A percentile compares a stretch with the other conserved stretches of the same genome.
Evolutionary conservation across 139 green algal genomes (phyloP).

Genomic region (Closterium sp.): DNA sequence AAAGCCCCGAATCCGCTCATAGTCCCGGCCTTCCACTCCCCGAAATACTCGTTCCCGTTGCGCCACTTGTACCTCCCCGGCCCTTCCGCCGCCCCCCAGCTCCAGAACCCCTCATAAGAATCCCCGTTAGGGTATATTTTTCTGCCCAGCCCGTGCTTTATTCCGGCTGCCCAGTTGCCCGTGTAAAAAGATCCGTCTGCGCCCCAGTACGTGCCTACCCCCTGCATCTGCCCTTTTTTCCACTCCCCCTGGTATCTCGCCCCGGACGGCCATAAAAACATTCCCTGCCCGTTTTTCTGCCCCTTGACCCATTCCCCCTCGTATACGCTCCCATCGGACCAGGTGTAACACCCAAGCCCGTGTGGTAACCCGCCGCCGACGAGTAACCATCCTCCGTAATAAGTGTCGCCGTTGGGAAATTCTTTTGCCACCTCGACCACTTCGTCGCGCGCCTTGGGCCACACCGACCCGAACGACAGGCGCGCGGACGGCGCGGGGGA

Average conservation of each 20-base stretch:
- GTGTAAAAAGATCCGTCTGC: constrained; percentile 79
- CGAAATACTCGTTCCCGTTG: constrained; percentile 69
- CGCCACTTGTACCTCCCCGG: constrained; percentile 58
- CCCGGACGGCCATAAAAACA: constrained; percentile 51
- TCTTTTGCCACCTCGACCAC: constrained; percentile 10
- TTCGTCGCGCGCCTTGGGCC: not conserved
- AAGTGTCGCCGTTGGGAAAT: constrained; percentile 40
- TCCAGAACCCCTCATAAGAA: constrained; percentile 57
- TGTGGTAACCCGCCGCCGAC: constrained; percentile 38
- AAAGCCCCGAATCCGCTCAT: constrained; percentile 87
- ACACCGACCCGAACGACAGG: not conserved
- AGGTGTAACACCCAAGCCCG: constrained; percentile 45
- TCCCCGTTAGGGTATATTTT: constrained; percentile 53
- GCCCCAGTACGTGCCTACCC: constrained; percentile 77
- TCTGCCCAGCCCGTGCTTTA: constrained; percentile 72
- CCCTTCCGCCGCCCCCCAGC: constrained; percentile 41
- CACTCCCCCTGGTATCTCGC: constrained; percentile 56
- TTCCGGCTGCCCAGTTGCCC: constrained; percentile 74
- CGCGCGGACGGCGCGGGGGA: not conserved
- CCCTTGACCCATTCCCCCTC: constrained; percentile 53
- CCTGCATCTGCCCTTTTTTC: constrained; percentile 50
- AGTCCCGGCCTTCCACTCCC: constrained; percentile 75
- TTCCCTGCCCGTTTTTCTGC: constrained; percentile 50
- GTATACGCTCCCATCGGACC: constrained; percentile 52
- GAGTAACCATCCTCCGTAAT: constrained; percentile 19